phyloP scores from a whole-genome alignment of 169 alveolate genomes.

The Cyclospora cayetanensis region DNA sequence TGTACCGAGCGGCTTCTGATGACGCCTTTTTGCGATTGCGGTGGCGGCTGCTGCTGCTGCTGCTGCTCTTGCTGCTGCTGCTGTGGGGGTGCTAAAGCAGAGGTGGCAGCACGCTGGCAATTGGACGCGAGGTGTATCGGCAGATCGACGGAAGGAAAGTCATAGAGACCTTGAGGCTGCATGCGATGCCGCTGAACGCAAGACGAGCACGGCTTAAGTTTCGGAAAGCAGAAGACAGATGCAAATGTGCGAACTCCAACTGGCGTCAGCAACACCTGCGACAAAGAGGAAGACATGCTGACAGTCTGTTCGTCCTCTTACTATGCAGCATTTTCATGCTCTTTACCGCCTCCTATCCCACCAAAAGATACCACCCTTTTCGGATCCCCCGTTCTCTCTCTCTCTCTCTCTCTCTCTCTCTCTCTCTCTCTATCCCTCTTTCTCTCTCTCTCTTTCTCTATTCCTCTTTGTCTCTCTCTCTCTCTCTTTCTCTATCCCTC shows the following conservation, averaged over 20 bases:
- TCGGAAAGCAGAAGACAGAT: slow-evolving; percentile 60
- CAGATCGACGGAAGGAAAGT: slow-evolving; percentile 58
- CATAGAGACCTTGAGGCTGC: slow-evolving; percentile 64
- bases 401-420: background rate
- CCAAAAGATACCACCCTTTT: background rate
- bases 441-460: background rate
- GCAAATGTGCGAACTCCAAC: background rate
- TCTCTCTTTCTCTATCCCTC: no score
- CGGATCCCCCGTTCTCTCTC: background rate
- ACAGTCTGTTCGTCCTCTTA: no score
- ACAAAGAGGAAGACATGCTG: background rate
- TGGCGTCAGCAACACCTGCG: slow-evolving; percentile 29
- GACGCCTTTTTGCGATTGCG: slow-evolving; percentile 1
- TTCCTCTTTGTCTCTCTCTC: background rate
- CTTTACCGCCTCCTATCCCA: no score
- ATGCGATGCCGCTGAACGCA: slow-evolving; percentile 52
- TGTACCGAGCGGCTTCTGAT: slow-evolving; percentile 47
- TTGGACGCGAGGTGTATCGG: slow-evolving; percentile 60
- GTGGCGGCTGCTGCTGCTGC: slow-evolving; percentile 39
- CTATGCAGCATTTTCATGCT: no score
- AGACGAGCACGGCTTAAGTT: slow-evolving; percentile 45
- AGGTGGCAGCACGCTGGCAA: slow-evolving; percentile 44
- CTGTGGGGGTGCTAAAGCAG: slow-evolving; percentile 2
- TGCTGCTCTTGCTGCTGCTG: slow-evolving; percentile 46
- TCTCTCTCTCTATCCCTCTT: background rate